Conservation (phyloP, 2,329 filamentous ascomycete genomes). For the Pezicula carpinea region DNA sequence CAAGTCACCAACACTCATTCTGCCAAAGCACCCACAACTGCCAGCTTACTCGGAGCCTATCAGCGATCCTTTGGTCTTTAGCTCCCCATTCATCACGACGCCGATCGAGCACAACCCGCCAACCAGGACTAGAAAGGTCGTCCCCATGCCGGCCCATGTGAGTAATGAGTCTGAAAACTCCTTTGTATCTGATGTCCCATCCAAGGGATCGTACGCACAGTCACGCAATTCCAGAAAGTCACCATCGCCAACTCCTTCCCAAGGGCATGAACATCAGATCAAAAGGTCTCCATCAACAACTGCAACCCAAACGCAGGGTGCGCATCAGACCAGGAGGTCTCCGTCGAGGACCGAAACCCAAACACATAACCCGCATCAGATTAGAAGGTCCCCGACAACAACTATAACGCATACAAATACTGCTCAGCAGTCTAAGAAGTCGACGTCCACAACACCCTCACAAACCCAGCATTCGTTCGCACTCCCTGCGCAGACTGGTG, state of each 20-base stretch:
- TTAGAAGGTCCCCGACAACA: neutral
- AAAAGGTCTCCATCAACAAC: too few relatives aligned
- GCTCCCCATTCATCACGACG: constrained; percentile 19
- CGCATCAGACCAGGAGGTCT: too few relatives aligned
- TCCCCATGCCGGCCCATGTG: constrained; percentile 20
- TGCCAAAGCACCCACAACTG: neutral
- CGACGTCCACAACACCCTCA: constrained; percentile 33
- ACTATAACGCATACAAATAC: neutral
- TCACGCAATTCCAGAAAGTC: too few relatives aligned
- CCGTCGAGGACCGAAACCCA: too few relatives aligned
- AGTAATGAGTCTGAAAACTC: constrained; percentile 18
- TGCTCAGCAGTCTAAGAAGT: neutral
- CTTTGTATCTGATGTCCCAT: constrained; percentile 19
- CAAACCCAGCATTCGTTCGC: constrained; percentile 54
- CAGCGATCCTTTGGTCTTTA: constrained; percentile 9
- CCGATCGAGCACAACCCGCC: neutral
- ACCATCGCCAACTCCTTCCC: too few relatives aligned
- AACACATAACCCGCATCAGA: too few relatives aligned
- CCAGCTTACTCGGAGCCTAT: neutral
- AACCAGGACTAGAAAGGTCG: neutral
- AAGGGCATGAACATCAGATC: too few relatives aligned
- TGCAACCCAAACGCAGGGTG: too few relatives aligned
- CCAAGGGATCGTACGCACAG: too few relatives aligned
- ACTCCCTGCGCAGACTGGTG: constrained; percentile 51
- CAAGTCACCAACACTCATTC: neutral